Evolutionary conservation across 2,329 filamentous ascomycete species (phyloP), one percentile per base, ranked within the genome.

Genomic region (Colletotrichum sp.): DNA sequence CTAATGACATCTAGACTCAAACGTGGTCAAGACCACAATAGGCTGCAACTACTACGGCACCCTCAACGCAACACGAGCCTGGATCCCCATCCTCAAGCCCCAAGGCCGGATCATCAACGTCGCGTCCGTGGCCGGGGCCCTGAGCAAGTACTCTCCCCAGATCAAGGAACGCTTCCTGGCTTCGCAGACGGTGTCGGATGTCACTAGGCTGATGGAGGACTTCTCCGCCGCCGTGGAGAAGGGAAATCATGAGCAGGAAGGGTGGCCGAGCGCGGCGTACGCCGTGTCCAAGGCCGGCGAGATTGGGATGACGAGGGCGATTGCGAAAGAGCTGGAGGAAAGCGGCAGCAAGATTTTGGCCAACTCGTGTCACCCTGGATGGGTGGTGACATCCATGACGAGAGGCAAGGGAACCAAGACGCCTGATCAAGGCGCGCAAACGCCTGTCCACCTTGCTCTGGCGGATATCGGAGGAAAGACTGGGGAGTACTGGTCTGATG

Each of bases 21-120:
- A 87, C 28, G 83, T 90, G 26, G 89, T 90, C 36, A 84, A 85
- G 69, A 82, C 83, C 26, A 91, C 89, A 0, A 81, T 91, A 6
- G 80, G 83, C 26, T 87, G 85, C 76, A 91, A 91, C 80, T 91
- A 90, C 82, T 87, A 88, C 80, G 87, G 86, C 79, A 89, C 88
- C 5, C 81, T 91, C 16, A 83, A 86, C 64, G 85, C 85, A 3
- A 86, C 85, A 5, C 84, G 84, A 55, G 77, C 82, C 10, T 83
- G 90, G 73, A 82, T 91, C 28, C 86, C 88, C 7, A 79, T 88
- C 8, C 80, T 91, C 73, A 85, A 85, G 56, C 77, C 83, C 8
- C 80, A 81, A 7, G 88, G 87, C 8, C 85, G 88, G 66, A 80
- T 89, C 24, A 85, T 90, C 32, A 91, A 91, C 76, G 83, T 91